phyloP scores from a whole-genome alignment of 345 rosid species.

The Populus pruinosa region DNA sequence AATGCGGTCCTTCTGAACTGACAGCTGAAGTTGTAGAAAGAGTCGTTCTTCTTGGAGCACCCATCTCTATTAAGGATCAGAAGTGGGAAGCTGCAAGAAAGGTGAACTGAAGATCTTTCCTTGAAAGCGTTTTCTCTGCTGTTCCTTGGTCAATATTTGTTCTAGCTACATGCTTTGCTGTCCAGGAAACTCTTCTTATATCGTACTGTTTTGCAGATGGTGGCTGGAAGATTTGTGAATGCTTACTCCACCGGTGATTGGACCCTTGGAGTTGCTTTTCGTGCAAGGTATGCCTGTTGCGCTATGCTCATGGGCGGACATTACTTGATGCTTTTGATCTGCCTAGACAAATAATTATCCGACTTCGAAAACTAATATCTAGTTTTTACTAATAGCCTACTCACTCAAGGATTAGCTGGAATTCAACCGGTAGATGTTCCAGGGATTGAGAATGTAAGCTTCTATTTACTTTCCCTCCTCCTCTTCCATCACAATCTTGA shows the following conservation, averaged over 20 bases:
- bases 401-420: constrained; percentile 92
- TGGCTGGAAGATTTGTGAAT: constrained; percentile 92
- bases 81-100: constrained; percentile 85
- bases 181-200: not conserved
- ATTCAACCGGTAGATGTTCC: constrained; percentile 69
- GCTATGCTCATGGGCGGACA: not conserved
- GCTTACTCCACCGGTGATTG: constrained; percentile 86
- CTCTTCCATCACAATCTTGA: not conserved
- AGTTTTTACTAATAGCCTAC: constrained; percentile 45
- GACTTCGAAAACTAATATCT: constrained; percentile 4
- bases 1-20: constrained; percentile 14
- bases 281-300: constrained; percentile 66
- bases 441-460: constrained; percentile 83
- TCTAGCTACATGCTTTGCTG: not conserved
- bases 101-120: constrained; percentile 37
- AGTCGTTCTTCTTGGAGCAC: constrained; percentile 93
- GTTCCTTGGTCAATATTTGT: not conserved
- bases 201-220: constrained; percentile 60
- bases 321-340: not conserved
- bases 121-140: not conserved
- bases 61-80: constrained; percentile 70
- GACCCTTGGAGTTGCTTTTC: constrained; percentile 94
- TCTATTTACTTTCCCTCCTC: not conserved
- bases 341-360: not conserved
- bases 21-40: constrained; percentile 90